Evolutionary conservation across 805 yeast genomes (phyloP).

Genomic region (Wickerhamiella australiensis): DNA sequence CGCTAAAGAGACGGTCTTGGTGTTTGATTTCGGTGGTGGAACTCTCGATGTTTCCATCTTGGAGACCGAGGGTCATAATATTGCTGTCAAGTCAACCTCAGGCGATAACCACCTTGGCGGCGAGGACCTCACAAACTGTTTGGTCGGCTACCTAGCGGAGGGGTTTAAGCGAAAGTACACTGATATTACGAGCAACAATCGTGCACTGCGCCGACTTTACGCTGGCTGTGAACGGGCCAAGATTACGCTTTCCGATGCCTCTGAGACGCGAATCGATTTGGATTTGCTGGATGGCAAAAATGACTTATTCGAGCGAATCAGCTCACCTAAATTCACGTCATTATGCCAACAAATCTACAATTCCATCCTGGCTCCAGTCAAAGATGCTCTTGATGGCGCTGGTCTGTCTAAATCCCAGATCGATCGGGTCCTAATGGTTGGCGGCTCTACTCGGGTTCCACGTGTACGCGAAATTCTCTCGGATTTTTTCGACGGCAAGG

Average conservation of each 20-base stretch:
- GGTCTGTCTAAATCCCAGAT: slow-evolving; percentile 61
- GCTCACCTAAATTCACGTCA: slow-evolving; percentile 97
- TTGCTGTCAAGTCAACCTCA: slow-evolving; percentile 84
- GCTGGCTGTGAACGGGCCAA: slow-evolving; percentile 95
- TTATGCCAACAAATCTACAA: slow-evolving; percentile 84
- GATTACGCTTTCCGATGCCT: slow-evolving; percentile 89
- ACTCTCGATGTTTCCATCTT: slow-evolving; percentile 85
- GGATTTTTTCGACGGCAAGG: slow-evolving; percentile 81
- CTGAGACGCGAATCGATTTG: slow-evolving; percentile 91
- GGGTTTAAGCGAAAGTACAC: slow-evolving; percentile 78
- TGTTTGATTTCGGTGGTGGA: slow-evolving; percentile 95
- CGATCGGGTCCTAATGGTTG: slow-evolving; percentile 61
- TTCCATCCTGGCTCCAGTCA: slow-evolving; percentile 91
- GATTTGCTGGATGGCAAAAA: slow-evolving; percentile 91
- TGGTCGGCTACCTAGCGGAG: slow-evolving; percentile 75
- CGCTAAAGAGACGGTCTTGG: slow-evolving; percentile 79
- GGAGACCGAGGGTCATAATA: slow-evolving; percentile 81
- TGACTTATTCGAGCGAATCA: slow-evolving; percentile 87
- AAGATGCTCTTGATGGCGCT: slow-evolving; percentile 87
- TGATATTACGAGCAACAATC: slow-evolving; percentile 32
- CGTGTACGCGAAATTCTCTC: slow-evolving; percentile 90
- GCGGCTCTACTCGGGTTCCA: slow-evolving; percentile 99
- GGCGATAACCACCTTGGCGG: slow-evolving; percentile 97
- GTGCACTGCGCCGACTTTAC: slow-evolving; percentile 66
- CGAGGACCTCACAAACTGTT: slow-evolving; percentile 86